Conservation (phyloP, 2,329 filamentous ascomycete species). For the Lachnellula willkommii region DNA sequence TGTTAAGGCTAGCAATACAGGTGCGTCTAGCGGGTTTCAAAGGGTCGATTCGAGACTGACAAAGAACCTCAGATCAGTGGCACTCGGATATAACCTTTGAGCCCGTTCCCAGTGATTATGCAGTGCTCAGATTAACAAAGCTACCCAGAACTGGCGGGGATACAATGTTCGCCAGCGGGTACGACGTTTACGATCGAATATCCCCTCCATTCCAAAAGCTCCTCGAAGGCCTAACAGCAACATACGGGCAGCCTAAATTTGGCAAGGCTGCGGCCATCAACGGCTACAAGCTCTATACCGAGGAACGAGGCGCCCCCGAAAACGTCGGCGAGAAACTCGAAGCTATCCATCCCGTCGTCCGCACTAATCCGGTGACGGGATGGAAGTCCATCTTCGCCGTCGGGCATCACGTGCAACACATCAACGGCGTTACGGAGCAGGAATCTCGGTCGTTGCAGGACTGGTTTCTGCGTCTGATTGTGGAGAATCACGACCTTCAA, state of each 20-base stretch:
- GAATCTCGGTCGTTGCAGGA: conserved; percentile 40
- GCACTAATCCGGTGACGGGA: conserved; percentile 55
- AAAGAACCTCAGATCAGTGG: conserved; percentile 34
- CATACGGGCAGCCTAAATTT: conserved; percentile 44
- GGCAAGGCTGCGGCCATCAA: conserved; percentile 39
- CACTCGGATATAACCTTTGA: conserved; percentile 46
- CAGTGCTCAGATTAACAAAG: conserved; percentile 48
- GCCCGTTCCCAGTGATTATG: conserved; percentile 45
- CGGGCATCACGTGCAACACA: conserved; percentile 45
- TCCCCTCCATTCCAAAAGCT: conserved; percentile 43
- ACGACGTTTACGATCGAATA: conserved; percentile 49
- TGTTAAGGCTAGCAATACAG: neutral
- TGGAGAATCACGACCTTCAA: conserved; percentile 50
- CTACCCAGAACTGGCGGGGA: conserved; percentile 50
- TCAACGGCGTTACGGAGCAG: conserved; percentile 48
- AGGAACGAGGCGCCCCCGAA: conserved; percentile 47
- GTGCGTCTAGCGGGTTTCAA: neutral
- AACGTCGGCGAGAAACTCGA: conserved; percentile 48
- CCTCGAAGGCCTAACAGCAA: conserved; percentile 44
- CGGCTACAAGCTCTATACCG: conserved; percentile 35
- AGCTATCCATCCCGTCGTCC: conserved; percentile 41
- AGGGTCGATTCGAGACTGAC: neutral
- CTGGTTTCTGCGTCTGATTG: conserved; percentile 44
- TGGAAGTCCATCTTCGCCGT: conserved; percentile 52
- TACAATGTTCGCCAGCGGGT: conserved; percentile 37